phyloP scores from a whole-genome alignment of 805 yeast genomes.

The Kluyveromyces aestuarii region DNA sequence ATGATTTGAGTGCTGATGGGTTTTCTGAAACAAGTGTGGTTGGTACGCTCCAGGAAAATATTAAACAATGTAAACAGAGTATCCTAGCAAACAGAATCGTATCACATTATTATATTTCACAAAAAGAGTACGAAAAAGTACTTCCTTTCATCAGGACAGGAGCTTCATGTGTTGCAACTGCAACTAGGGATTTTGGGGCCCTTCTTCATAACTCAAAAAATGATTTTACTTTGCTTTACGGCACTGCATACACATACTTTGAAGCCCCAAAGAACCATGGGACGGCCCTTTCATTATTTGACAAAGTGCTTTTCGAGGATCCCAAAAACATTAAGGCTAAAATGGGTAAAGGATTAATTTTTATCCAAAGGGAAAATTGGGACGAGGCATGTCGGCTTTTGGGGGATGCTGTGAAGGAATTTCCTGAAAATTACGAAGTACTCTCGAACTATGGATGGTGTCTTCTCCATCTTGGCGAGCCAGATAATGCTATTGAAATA shows the following conservation, averaged over 20 bases:
- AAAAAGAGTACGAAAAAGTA: slow-evolving; percentile 56
- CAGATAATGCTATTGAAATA: slow-evolving; percentile 35
- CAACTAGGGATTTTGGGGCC: slow-evolving; percentile 39
- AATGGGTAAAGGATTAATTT: slow-evolving; percentile 75
- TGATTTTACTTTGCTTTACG: slow-evolving; percentile 57
- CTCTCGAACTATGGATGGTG: slow-evolving; percentile 75
- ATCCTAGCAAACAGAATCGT: slow-evolving; percentile 59
- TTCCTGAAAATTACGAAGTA: slow-evolving; percentile 51
- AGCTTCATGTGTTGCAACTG: slow-evolving; percentile 42
- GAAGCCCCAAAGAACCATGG: slow-evolving; percentile 86
- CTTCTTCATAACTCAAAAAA: slow-evolving; percentile 42
- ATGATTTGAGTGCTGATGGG: slow-evolving; percentile 15
- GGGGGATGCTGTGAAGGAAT: slow-evolving; percentile 36
- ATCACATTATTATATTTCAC: slow-evolving; percentile 48
- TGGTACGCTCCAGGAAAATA: slow-evolving; percentile 43
- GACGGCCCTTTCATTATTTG: slow-evolving; percentile 65
- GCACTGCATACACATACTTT: slow-evolving; percentile 67
- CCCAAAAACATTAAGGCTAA: slow-evolving; percentile 49
- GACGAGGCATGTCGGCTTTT: slow-evolving; percentile 47
- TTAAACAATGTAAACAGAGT: slow-evolving; percentile 35
- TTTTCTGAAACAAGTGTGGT: slow-evolving; percentile 43
- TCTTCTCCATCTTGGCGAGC: slow-evolving; percentile 43
- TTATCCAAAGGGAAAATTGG: slow-evolving; percentile 54
- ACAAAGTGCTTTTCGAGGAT: slow-evolving; percentile 41
- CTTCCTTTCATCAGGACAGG: slow-evolving; percentile 53